Conservation (phyloP, 2,329 filamentous ascomycete species). For the Alternaria viburni region DNA sequence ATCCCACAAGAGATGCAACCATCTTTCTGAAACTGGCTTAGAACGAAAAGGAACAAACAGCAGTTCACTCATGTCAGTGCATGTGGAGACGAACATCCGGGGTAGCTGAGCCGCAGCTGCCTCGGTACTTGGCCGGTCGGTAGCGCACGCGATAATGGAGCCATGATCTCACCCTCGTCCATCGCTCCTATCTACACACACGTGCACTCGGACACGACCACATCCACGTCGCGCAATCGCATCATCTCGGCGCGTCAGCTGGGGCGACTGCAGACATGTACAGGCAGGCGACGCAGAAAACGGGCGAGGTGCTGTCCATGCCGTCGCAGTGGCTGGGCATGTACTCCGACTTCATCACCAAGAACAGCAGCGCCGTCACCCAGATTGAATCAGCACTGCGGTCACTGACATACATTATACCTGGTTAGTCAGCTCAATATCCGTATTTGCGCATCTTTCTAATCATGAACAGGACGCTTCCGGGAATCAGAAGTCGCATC, state of each 20-base stretch:
- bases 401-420: conserved; percentile 94
- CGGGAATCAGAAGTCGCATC: conserved; percentile 94
- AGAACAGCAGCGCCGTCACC: conserved; percentile 90
- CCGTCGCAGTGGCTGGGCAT: conserved; percentile 71
- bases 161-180: conserved; percentile 34
- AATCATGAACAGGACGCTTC: conserved; percentile 68
- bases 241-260: conserved; percentile 16
- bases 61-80: neutral
- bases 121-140: conserved; percentile 35
- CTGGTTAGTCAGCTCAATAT: conserved; percentile 60
- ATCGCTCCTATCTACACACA: conserved; percentile 33
- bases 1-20: neutral
- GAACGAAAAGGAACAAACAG: neutral
- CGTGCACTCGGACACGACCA: conserved; percentile 18
- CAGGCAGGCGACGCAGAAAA: conserved; percentile 47
- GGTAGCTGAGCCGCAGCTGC: conserved; percentile 27
- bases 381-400: conserved; percentile 94
- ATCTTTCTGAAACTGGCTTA: neutral
- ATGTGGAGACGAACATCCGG: conserved; percentile 13
- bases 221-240: conserved; percentile 24
- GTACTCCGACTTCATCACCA: conserved; percentile 91
- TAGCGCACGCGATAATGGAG: conserved; percentile 11
- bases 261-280: conserved; percentile 39
- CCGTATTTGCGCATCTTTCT: conserved; percentile 15
- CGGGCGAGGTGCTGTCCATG: conserved; percentile 60